Evolutionary conservation across 1,284 basidiomycete species (phyloP).

Genomic region (Heterobasidion occidentale): DNA sequence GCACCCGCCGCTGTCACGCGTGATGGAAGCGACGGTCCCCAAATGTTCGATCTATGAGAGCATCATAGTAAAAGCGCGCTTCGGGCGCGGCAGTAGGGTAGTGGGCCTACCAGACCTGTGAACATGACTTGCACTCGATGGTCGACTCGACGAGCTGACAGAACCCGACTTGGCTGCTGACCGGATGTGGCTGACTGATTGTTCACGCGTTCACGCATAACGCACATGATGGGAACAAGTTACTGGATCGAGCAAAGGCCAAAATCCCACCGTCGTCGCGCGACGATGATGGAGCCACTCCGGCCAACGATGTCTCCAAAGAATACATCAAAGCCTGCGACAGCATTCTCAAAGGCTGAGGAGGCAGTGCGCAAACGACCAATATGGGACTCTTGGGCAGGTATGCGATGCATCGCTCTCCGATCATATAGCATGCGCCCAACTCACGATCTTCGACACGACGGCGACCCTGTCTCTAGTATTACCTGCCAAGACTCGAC

Average conservation of each 20-base stretch:
- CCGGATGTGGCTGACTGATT: not conserved
- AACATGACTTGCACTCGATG: slow-evolving; percentile 36
- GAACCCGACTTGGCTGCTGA: not conserved
- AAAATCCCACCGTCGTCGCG: not conserved
- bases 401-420: slow-evolving; percentile 11
- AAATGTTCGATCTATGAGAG: slow-evolving; percentile 67
- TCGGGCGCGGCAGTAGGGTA: not conserved
- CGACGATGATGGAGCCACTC: not conserved
- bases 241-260: not conserved
- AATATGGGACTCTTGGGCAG: slow-evolving; percentile 28
- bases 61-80: not conserved
- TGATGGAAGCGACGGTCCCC: slow-evolving; percentile 62
- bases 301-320: not conserved
- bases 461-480: slow-evolving; percentile 24
- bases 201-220: too few relatives aligned
- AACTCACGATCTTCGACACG: not conserved
- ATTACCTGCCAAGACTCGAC: slow-evolving; percentile 50
- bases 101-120: slow-evolving; percentile 55
- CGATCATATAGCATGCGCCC: not conserved
- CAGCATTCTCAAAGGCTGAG: not conserved
- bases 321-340: not conserved
- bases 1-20: slow-evolving; percentile 67
- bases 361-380: slow-evolving; percentile 16
- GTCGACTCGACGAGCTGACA: not conserved
- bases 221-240: not conserved